These are phyloP conservation scores for Saccharomyces paradoxus DNA, from an alignment of 805 yeast species.

Conservation along the genomic window DNA sequence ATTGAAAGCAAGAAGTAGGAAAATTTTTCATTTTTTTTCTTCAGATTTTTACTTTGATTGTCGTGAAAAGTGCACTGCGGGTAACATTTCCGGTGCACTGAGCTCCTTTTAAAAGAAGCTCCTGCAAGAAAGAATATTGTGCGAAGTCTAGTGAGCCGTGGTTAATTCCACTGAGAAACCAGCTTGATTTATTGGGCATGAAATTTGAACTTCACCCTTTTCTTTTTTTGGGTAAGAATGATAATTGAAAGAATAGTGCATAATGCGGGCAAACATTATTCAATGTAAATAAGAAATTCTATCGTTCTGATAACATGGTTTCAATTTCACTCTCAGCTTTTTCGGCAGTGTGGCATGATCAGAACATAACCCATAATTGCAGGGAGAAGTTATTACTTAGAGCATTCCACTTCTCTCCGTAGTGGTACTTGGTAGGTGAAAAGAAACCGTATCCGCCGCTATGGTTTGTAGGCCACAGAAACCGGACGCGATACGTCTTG, in stretches of 20 bases:
- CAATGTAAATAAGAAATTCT: no score
- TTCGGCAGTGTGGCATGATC: background rate
- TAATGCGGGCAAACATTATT: background rate
- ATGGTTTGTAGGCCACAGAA: background rate
- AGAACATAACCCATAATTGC: background rate
- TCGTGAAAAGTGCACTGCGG: no score
- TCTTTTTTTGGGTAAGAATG: no score
- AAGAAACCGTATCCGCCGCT: background rate
- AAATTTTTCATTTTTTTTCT: no score
- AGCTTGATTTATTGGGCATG: background rate
- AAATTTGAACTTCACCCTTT: background rate
- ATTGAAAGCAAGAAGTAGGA: no score
- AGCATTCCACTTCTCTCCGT: background rate
- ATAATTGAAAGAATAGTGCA: no score
- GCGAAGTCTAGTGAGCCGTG: no score
- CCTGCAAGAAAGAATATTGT: no score
- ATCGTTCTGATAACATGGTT: background rate
- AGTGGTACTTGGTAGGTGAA: background rate
- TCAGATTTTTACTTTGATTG: no score
- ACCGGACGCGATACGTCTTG: background rate
- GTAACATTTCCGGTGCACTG: no score
- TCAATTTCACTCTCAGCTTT: no score
- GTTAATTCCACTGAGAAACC: background rate
- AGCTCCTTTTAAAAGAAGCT: background rate
- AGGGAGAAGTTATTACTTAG: background rate